Evolutionary conservation across 768 basidiomycete species (phyloP).

Genomic region (Termitomyces sp.): DNA sequence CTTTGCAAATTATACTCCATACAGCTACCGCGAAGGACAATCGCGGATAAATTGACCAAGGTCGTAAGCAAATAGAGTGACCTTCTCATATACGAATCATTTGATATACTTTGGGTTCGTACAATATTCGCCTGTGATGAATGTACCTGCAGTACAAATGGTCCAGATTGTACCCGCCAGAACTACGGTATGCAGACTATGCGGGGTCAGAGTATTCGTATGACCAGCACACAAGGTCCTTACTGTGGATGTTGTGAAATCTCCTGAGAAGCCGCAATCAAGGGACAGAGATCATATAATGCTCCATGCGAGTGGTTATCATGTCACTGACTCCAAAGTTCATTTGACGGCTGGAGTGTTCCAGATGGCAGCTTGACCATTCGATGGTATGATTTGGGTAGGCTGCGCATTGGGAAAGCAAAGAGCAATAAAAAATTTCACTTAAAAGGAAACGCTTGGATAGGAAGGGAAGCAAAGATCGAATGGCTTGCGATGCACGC

Average conservation of each 20-base stretch:
- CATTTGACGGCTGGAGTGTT: background rate
- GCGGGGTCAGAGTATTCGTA: background rate
- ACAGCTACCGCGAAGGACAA: background rate
- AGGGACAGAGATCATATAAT: background rate
- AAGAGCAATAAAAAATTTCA: background rate
- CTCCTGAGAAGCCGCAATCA: no score
- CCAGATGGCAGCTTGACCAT: background rate
- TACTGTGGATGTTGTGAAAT: background rate
- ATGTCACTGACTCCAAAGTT: background rate
- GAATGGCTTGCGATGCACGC: background rate
- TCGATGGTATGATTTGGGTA: background rate
- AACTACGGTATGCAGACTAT: no score
- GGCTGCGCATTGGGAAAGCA: background rate
- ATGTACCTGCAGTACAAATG: background rate
- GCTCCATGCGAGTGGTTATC: background rate
- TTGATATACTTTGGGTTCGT: background rate
- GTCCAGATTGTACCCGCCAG: background rate
- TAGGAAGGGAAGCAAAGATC: background rate
- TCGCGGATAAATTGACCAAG: no score
- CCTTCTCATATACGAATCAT: background rate
- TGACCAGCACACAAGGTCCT: no score
- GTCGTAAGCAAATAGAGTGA: background rate
- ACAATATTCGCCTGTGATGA: background rate
- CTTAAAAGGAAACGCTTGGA: background rate
- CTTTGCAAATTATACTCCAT: background rate